Base-by-base conservation (phyloP, 75 land plant genomes). In the Pinus taeda region DNA sequence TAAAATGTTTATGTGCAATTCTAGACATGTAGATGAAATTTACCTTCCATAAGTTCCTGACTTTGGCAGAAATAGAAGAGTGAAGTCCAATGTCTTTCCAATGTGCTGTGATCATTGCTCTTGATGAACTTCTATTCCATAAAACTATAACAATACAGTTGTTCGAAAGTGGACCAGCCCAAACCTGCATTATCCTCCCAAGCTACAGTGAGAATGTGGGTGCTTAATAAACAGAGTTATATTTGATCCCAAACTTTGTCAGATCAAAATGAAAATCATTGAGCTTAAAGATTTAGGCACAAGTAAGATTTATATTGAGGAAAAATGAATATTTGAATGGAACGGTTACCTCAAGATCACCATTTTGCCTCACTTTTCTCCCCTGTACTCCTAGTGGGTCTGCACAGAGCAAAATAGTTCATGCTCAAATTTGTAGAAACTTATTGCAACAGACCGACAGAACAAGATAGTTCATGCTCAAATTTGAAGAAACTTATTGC, bases 1-100 rank as follows among this genome's bases (percentile, higher is more conserved):
- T 49, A 49, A 49, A 49, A 49, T 49, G 55, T 49, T 49, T 49
- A 49, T 49, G 12, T 49, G 55, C 18, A n/a, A 69, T 15, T 2
- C 3, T 65, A 9, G n/a, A 42, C 36, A 36, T 69, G 55, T 6
- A 69, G 24, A 37, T 69, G 72, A 42, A 39, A 20, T 69, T 39
- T 69, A 91, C 98, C 96, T 86, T 84, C 98, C 98, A 95, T 58
- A 95, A 56, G 80, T 95, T 94, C 75, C 97, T 77, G 14, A 91
- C 75, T 55, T 84, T 79, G 45, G 90, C 90, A 21, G 65, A 74
- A 4, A 73, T 75, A 26, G 78, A 71, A 36, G 83, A 53, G 45
- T 82, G 78, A 45, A 95, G 82, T 17, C 97, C 98, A 73, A 95
- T 85, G 56, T 72, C 81, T 3, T 80, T 79, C 91, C 90, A 95